Base-by-base conservation (phyloP, 257 asterid species). In the Gardenia jasminoides region DNA sequence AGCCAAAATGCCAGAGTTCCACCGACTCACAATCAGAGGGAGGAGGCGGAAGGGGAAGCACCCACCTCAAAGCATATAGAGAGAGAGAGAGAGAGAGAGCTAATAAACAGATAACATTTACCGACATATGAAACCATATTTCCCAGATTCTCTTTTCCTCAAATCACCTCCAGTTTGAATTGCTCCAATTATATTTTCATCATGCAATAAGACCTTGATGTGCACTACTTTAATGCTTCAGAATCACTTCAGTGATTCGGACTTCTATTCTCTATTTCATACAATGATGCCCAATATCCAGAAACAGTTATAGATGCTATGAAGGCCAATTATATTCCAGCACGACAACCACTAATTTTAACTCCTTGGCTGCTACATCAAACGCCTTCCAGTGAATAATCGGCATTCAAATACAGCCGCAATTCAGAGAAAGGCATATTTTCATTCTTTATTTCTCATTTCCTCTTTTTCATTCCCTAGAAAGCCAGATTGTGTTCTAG, bases 401-500 rank as follows among this genome's bases (percentile, higher is more conserved):
- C 4, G 41, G 30, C 12, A 30, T 44, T 52, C 41, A 69, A 78
- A 10, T 61, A 41, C 13, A 12, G 28, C 11, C 54, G 3, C 16
- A 19, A 43, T 15, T 36, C 17, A 44, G 47, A 64, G 17, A 33
- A 20, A 6, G 48, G 24, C 67, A 8, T 62, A 22, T 39, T 9
- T 19, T 73, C 4, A n/a, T 3, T 54, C 36, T 22, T 73, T 26
- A 13, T 50, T 50, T 19, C 7, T 54, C 31, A 28, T 28, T 48
- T 54, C 26, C 26, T 54, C 20, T 56, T 20, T 73, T 31, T 52
- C 39, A 43, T 54, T 15, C 44, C 28, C 9, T 13, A 3, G 16
- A 11, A 33, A 74, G 46, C 59, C 66, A 79, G 77, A 72, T n/a
- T 33, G 43, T 20, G 20, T 62, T 72, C 43, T 31, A 74, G 61